Conservation (phyloP, 108 stramenopile genomes). For the Mediolabrus comicus region DNA sequence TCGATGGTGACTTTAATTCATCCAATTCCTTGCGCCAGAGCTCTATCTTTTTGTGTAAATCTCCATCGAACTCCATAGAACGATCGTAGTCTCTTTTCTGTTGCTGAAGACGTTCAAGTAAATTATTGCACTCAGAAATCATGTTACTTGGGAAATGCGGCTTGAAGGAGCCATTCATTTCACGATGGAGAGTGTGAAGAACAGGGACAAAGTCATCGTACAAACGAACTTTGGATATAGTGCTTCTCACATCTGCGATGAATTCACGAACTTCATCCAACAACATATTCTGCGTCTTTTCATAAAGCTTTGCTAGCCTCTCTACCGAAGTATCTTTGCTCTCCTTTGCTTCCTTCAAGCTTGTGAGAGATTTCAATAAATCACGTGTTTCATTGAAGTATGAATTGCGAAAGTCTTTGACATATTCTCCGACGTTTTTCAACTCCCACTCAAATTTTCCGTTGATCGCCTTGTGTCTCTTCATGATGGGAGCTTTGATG, state of each 20-base stretch:
- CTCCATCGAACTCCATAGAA: slow-evolving; percentile 24
- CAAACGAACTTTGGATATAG: slow-evolving; percentile 19
- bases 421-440: not conserved
- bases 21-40: slow-evolving; percentile 22
- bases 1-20: slow-evolving; percentile 1
- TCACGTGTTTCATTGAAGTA: slow-evolving; percentile 20
- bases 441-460: slow-evolving; percentile 1
- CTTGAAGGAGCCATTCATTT: slow-evolving; percentile 21
- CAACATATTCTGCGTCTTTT: slow-evolving; percentile 15
- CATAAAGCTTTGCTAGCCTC: slow-evolving; percentile 29
- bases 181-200: slow-evolving; percentile 13
- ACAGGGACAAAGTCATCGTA: slow-evolving; percentile 43
- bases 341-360: slow-evolving; percentile 35
- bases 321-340: slow-evolving; percentile 8
- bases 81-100: slow-evolving; percentile 26
- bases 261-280: slow-evolving; percentile 5
- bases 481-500: not conserved
- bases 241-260: not conserved
- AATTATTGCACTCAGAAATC: slow-evolving; percentile 8
- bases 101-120: slow-evolving; percentile 14
- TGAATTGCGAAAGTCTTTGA: slow-evolving; percentile 12
- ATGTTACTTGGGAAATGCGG: slow-evolving; percentile 18
- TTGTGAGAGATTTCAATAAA: slow-evolving; percentile 24
- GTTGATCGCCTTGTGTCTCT: not conserved
- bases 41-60: slow-evolving; percentile 20